Base-by-base conservation (phyloP, 1,284 basidiomycete genomes). In the Sanghuangporus sanghuang region DNA sequence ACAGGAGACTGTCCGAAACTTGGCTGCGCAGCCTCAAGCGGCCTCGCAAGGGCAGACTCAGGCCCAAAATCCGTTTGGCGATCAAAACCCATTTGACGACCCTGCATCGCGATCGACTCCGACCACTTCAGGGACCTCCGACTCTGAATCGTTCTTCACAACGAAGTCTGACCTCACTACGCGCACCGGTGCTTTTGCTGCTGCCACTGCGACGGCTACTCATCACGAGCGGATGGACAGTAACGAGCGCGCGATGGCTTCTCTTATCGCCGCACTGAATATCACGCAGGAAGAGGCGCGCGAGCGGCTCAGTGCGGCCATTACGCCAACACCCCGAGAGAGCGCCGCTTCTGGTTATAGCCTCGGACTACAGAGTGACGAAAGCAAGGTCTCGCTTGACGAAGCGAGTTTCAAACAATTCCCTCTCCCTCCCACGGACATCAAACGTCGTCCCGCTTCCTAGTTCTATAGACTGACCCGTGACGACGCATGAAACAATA, bases 281-380 rank as follows among this genome's bases (percentile, higher is more conserved):
- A 65, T 65, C 54, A 58, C 64, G 21, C 64, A 48, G 27, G 54
- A 65, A 11, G 64, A 65, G 42, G 64, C 64, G 18, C 60, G 55
- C 23, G 49, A 58, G 39, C 60, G 64, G 14, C 27, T 65, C 11
- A 59, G 63, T 57, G 63, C 64, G 21, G 61, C 61, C 14, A 48
- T 52, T 36, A 38, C 48, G 46, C 53, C 60, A 18, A 65, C 64
- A n/a, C 61, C 64, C 6, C 64, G 60, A 8, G 18, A 44, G 21
- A 65, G 64, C 56, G 38, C 44, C 11, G 35, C 32, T 11, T 55
- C 50, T 36, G 56, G 23, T 2, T 38, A 50, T 23, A 63, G 62
- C 21, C 38, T 52, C 27, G 48, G 54, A 3, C 16, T 39, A 14
- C 61, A n/a, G 9, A 64, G 63, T 27, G 40, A 38, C 21, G 54